Evolutionary conservation across 148 eudicot genomes (phyloP).

Genomic region (Polygonum maritimum): DNA sequence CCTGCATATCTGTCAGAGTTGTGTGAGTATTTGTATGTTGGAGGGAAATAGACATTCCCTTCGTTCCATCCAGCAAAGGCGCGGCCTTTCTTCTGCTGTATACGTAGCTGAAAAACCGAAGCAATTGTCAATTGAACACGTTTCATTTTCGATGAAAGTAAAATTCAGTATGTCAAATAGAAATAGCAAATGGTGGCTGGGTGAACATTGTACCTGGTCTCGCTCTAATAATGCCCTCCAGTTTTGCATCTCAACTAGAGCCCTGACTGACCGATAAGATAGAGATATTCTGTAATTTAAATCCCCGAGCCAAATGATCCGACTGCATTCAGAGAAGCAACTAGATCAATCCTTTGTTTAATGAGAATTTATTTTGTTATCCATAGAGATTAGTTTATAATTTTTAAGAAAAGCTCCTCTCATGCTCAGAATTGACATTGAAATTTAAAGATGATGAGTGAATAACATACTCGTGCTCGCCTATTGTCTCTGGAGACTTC

Average conservation of each 20-base stretch:
- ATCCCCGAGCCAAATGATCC: conserved; percentile 97
- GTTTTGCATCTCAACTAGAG: conserved; percentile 96
- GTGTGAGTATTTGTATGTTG: conserved; percentile 90
- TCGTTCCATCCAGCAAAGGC: conserved; percentile 91
- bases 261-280: conserved; percentile 86
- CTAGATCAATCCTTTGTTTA: background rate
- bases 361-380: background rate
- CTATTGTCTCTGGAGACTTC: conserved; percentile 87
- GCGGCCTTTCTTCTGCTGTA: conserved; percentile 82
- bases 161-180: background rate
- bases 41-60: conserved; percentile 94
- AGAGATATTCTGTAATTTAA: conserved; percentile 84
- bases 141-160: background rate
- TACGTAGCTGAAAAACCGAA: conserved; percentile 49
- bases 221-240: conserved; percentile 93
- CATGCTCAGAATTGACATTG: background rate
- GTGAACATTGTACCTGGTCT: conserved; percentile 55
- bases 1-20: conserved; percentile 96
- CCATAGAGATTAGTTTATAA: background rate
- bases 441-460: background rate
- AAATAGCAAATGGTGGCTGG: background rate
- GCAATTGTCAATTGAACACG: background rate
- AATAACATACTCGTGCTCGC: conserved; percentile 76
- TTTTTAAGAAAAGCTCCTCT: background rate
- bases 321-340: conserved; percentile 33